phyloP scores from a whole-genome alignment of 2,329 filamentous ascomycete genomes.

The Chrysoporthe puriensis region DNA sequence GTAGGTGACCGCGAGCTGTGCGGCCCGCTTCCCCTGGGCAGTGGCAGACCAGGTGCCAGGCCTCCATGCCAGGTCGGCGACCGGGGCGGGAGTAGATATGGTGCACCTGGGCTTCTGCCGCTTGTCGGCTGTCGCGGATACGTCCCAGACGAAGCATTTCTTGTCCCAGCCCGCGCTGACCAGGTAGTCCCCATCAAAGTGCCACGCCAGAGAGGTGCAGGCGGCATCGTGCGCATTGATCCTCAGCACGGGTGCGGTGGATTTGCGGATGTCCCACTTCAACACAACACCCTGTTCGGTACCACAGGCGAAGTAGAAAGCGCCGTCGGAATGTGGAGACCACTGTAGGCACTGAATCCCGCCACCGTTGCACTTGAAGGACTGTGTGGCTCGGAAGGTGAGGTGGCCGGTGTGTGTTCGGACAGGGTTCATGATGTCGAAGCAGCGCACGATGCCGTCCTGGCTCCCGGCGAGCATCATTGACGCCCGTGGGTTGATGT shows the following conservation, averaged over 20 bases:
- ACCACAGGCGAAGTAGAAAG: conserved; percentile 65
- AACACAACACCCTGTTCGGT: conserved; percentile 65
- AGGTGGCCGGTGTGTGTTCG: conserved; percentile 52
- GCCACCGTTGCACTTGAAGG: conserved; percentile 57
- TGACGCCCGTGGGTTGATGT: conserved; percentile 62
- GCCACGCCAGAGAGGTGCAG: conserved; percentile 66
- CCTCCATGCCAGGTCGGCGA: conserved; percentile 64
- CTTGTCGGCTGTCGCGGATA: conserved; percentile 62
- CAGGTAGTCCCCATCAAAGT: conserved; percentile 68
- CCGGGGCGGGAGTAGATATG: conserved; percentile 63
- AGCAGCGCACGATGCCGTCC: conserved; percentile 65
- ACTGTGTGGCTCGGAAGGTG: conserved; percentile 52
- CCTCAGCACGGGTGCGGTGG: conserved; percentile 56
- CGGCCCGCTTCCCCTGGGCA: conserved; percentile 60
- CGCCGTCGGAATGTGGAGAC: conserved; percentile 60
- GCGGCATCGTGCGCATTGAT: conserved; percentile 66
- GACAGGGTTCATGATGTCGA: conserved; percentile 57
- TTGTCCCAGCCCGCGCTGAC: conserved; percentile 66
- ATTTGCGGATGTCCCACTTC: conserved; percentile 66
- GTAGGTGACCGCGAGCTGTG: conserved; percentile 66
- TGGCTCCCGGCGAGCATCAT: conserved; percentile 66
- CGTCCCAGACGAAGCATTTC: conserved; percentile 67
- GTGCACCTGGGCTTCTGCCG: conserved; percentile 67
- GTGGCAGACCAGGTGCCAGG: conserved; percentile 69
- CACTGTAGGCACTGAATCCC: conserved; percentile 66